Evolutionary conservation across 176 grass and related monocot species (phyloP).

Genomic region (Lolium rigidum): DNA sequence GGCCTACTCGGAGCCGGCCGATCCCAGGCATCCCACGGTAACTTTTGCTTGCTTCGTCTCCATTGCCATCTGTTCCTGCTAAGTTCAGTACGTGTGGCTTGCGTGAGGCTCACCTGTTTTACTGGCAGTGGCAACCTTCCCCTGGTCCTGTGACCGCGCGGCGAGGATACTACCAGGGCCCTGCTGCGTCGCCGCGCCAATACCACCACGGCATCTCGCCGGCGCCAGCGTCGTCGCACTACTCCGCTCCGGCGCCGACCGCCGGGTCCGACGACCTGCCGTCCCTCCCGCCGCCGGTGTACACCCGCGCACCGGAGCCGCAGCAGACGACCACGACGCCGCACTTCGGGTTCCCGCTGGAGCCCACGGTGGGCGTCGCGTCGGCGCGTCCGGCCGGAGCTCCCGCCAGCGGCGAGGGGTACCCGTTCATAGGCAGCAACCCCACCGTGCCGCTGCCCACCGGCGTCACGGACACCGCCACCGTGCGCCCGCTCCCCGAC

Average conservation of each 20-base stretch:
- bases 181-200: background rate
- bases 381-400: conserved; percentile 6
- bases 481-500: conserved; percentile 54
- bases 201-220: background rate
- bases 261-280: conserved; percentile 43
- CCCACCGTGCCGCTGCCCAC: conserved; percentile 63
- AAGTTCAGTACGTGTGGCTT: too few species aligned
- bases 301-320: background rate
- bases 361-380: conserved; percentile 42
- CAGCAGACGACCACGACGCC: conserved; percentile 21
- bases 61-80: too few species aligned
- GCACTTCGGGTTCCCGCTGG: conserved; percentile 58
- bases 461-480: conserved; percentile 52
- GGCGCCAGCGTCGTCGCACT: background rate
- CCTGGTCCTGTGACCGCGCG: background rate
- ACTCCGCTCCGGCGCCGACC: conserved; percentile 31
- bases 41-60: too few species aligned
- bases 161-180: background rate
- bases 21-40: conserved; percentile 32
- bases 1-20: conserved; percentile 2
- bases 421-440: conserved; percentile 67
- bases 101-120: too few species aligned
- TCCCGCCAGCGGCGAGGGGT: conserved; percentile 37
- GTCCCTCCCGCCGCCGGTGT: background rate
- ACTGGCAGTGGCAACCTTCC: background rate